phyloP scores from a whole-genome alignment of 345 rosid species.

The Arabidopsis suecica region DNA sequence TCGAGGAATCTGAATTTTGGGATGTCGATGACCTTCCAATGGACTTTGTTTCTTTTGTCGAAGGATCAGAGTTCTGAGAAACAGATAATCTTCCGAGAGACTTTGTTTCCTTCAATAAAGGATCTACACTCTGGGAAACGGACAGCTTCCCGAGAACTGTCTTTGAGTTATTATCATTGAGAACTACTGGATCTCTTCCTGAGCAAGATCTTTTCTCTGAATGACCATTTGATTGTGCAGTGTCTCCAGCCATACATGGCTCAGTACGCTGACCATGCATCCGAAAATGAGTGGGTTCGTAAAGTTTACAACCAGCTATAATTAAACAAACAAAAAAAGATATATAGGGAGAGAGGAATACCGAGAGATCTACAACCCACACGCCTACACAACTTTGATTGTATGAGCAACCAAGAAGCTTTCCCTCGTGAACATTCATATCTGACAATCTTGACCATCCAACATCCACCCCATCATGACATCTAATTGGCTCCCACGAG shows the following conservation, averaged over 20 bases:
- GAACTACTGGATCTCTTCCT: conserved; percentile 58
- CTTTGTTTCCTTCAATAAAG: conserved; percentile 73
- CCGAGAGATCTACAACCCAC: conserved; percentile 98
- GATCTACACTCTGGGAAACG: conserved; percentile 57
- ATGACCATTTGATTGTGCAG: conserved; percentile 56
- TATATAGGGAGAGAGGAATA: conserved; percentile 43
- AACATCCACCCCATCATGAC: conserved; percentile 93
- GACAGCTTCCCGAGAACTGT: conserved; percentile 57
- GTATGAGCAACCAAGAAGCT: conserved; percentile 98
- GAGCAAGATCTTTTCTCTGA: conserved; percentile 65
- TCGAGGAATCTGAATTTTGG: conserved; percentile 55
- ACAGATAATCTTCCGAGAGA: conserved; percentile 82
- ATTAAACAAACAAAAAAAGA: background rate
- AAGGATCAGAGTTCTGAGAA: conserved; percentile 80
- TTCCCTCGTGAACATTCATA: conserved; percentile 94
- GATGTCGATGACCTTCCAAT: conserved; percentile 76
- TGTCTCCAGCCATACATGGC: conserved; percentile 65
- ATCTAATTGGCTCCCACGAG: conserved; percentile 96
- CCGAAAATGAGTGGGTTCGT: conserved; percentile 22
- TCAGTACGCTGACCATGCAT: conserved; percentile 65
- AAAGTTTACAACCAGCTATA: conserved; percentile 33
- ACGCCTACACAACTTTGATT: conserved; percentile 99
- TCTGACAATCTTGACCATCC: conserved; percentile 98
- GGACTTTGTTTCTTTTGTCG: conserved; percentile 75
- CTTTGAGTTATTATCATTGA: conserved; percentile 69